phyloP scores from a whole-genome alignment of 73 alveolate species.

The Effrenium voratum region DNA sequence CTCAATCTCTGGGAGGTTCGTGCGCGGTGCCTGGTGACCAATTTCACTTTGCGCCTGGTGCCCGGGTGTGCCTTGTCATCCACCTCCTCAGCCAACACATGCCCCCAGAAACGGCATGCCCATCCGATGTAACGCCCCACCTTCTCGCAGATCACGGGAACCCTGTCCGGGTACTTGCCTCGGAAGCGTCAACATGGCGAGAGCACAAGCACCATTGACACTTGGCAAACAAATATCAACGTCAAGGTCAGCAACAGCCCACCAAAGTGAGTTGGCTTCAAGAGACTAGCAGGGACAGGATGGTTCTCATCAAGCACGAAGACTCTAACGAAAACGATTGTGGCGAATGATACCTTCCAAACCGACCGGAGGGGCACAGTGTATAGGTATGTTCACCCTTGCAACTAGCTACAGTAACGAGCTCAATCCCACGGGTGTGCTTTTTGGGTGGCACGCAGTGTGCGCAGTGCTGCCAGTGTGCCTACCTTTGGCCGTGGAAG shows the following conservation, averaged over 20 bases:
- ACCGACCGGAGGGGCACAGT: not conserved
- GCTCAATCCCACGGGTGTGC: too few relatives aligned
- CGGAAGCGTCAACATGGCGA: not conserved
- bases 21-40: slow-evolving; percentile 87
- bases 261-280: not conserved
- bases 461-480: too few relatives aligned
- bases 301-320: not conserved
- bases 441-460: too few relatives aligned
- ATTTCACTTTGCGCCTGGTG: too few relatives aligned
- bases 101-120: too few relatives aligned
- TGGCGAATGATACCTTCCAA: not conserved
- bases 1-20: slow-evolving; percentile 96
- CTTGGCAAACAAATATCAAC: not conserved
- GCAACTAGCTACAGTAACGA: too few relatives aligned
- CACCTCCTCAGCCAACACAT: too few relatives aligned
- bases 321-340: not conserved
- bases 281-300: not conserved
- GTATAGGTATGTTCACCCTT: too few relatives aligned
- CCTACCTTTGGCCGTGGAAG: too few relatives aligned
- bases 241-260: not conserved
- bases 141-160: slow-evolving; percentile 98
- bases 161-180: slow-evolving; percentile 96
- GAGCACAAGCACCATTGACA: not conserved
- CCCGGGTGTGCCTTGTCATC: too few relatives aligned
- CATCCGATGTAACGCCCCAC: not conserved